Evolutionary conservation across 202 grass and related monocot genomes (phyloP), one percentile per base, ranked within the genome.

Genomic region (Schoenoplectus triqueter): DNA sequence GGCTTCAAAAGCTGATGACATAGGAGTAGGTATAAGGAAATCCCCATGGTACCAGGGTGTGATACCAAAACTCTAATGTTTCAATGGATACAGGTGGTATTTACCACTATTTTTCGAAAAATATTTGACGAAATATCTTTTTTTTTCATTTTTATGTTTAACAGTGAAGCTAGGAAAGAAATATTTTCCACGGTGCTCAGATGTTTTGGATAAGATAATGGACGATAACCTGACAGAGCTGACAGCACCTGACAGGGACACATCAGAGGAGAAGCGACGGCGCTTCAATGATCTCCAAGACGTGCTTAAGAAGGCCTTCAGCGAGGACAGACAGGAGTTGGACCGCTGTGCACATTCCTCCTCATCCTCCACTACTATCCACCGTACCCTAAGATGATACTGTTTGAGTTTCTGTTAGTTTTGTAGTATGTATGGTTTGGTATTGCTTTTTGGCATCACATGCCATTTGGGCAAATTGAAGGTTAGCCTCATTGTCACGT

Each of bases 141-240:
- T 18, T 8, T 7, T 44, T 17, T 82, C 13, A 15, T 86, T 31
- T 63, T 66, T 83, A 9, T 93, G 6, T 91, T 7, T 88, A 61
- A 18, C 88, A 99, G 93, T 99, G 72, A 87, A 96, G 82, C 86
- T 96, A 18, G 93, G 97, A 5, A 96, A 94, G 66, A 69, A 86
- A 42, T 99, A 74, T 63, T 99, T 99, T 69, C 97, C 97, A 0
- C 89, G 97, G 11, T 99, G 97, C 88, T 99, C 97, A 11, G 31
- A 77, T 4, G 82, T 88, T 1, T 80, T 99, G 1, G 85, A 99
- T 76, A 85, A 87, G 73, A 89, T 92, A 80, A 94, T 99, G 93
- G 93, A 96, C 46, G 90, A 94, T 6, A 90, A 99, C 50, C 18
- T 59, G 5, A 11, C 45, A 18, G 91, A 92, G 52, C 21, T 89